A percentile compares a stretch with the other conserved stretches of the same genome.
Evolutionary conservation across 1,284 basidiomycete genomes (phyloP).

Genomic region (Trametes hirsuta): DNA sequence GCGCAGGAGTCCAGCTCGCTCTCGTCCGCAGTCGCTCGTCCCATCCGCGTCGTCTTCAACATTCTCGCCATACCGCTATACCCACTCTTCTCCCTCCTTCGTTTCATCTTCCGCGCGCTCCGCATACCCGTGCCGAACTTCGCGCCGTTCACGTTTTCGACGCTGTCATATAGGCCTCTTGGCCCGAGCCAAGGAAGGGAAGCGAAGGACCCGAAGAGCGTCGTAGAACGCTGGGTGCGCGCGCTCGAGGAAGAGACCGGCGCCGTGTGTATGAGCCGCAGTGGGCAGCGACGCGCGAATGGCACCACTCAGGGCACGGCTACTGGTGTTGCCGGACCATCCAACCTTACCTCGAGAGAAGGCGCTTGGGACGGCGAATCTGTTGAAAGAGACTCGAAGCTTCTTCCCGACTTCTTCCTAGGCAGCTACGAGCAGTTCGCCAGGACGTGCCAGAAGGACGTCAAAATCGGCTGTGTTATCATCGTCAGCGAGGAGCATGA

Average conservation of each 20-base stretch:
- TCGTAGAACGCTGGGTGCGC: conserved; percentile 73
- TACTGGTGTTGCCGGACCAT: conserved; percentile 46
- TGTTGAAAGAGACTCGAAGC: conserved; percentile 41
- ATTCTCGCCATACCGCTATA: conserved; percentile 40
- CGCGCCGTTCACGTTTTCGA: conserved; percentile 31
- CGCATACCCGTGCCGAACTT: conserved; percentile 39
- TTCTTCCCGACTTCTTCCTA: conserved; percentile 80
- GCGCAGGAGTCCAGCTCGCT: conserved; percentile 18
- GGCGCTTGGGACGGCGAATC: conserved; percentile 26
- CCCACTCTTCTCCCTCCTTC: conserved; percentile 33
- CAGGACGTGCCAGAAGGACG: conserved; percentile 66
- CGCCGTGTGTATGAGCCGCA: conserved; percentile 51
- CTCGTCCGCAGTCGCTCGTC: conserved; percentile 24
- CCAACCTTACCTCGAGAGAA: conserved; percentile 36
- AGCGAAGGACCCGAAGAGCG: conserved; percentile 45
- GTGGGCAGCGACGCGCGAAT: conserved; percentile 28
- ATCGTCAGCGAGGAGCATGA: conserved; percentile 93
- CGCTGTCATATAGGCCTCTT: conserved; percentile 49
- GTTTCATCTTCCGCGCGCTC: conserved; percentile 39
- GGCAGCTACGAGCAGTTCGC: conserved; percentile 87
- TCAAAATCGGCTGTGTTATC: conserved; percentile 78
- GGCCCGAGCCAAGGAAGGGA: conserved; percentile 38
- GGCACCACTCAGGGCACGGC: conserved; percentile 19
- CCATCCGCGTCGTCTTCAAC: conserved; percentile 32
- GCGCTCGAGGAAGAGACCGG: conserved; percentile 83